These are phyloP conservation scores for Rosa chinensis DNA, from an alignment of 306 rosid genomes.

Conservation along the genomic window DNA sequence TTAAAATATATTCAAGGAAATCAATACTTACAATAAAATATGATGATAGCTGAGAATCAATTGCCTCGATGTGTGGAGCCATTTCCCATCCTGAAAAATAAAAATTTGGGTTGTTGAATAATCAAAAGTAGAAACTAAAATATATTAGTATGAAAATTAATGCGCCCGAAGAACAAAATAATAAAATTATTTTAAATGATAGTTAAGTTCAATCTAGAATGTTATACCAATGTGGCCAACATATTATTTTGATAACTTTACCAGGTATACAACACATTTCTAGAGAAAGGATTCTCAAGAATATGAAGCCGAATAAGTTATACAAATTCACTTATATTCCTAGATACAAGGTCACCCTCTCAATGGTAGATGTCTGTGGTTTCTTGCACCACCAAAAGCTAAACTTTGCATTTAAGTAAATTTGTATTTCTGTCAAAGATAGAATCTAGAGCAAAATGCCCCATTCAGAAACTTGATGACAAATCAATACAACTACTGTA, in stretches of 20 bases:
- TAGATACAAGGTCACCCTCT: background rate
- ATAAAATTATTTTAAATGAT: background rate
- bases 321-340: background rate
- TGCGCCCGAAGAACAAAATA: background rate
- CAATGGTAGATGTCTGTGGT: background rate
- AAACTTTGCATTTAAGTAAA: background rate
- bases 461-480: background rate
- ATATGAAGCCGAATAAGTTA: background rate
- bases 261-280: background rate
- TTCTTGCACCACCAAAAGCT: too few species aligned
- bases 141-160: background rate
- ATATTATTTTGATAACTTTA: background rate
- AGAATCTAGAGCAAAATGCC: background rate
- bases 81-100: constrained; percentile 91
- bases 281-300: background rate
- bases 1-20: constrained; percentile 26
- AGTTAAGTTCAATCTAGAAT: background rate
- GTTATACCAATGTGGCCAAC: background rate
- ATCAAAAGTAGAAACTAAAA: background rate
- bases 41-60: constrained; percentile 67
- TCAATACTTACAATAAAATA: constrained; percentile 57
- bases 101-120: constrained; percentile 13
- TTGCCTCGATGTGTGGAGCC: constrained; percentile 97
- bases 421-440: background rate
- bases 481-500: background rate